Conservation (phyloP, 257 asterid genomes). For the Lithospermum erythrorhizon region DNA sequence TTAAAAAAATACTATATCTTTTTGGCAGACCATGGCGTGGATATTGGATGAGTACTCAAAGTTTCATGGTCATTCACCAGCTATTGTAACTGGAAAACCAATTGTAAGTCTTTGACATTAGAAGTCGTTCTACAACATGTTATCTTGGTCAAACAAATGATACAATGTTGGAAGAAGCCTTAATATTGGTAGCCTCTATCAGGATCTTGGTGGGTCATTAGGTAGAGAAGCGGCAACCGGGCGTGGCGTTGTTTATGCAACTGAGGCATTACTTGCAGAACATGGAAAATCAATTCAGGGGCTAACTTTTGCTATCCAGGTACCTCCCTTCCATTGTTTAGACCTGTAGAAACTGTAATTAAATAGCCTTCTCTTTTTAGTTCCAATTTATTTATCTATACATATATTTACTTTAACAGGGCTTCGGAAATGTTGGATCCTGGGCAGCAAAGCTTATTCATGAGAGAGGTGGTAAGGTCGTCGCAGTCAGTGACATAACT, state of each 20-base stretch:
- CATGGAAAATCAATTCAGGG: constrained; percentile 70
- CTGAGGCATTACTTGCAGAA: constrained; percentile 77
- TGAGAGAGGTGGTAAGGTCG: constrained; percentile 76
- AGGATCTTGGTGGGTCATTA: constrained; percentile 92
- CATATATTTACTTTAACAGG: constrained; percentile 27
- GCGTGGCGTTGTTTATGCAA: constrained; percentile 81
- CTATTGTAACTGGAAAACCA: constrained; percentile 94
- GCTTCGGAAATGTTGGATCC: constrained; percentile 87
- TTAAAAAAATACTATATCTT: constrained; percentile 3
- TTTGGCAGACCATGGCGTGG: constrained; percentile 97
- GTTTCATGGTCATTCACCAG: constrained; percentile 94
- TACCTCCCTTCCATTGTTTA: constrained; percentile 2
- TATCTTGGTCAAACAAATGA: background rate
- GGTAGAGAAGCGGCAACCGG: constrained; percentile 97
- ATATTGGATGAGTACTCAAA: constrained; percentile 96
- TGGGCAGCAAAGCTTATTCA: constrained; percentile 83
- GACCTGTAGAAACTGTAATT: background rate
- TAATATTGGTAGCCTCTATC: constrained; percentile 10
- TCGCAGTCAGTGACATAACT: constrained; percentile 80
- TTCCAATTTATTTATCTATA: constrained; percentile 3
- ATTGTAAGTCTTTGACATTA: constrained; percentile 36
- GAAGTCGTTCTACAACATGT: background rate
- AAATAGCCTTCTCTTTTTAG: background rate
- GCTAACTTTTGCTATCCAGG: constrained; percentile 71
- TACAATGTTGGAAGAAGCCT: constrained; percentile 4